phyloP scores from a whole-genome alignment of 1,139 yeast species.

The Zygosaccharomyces sapae region DNA sequence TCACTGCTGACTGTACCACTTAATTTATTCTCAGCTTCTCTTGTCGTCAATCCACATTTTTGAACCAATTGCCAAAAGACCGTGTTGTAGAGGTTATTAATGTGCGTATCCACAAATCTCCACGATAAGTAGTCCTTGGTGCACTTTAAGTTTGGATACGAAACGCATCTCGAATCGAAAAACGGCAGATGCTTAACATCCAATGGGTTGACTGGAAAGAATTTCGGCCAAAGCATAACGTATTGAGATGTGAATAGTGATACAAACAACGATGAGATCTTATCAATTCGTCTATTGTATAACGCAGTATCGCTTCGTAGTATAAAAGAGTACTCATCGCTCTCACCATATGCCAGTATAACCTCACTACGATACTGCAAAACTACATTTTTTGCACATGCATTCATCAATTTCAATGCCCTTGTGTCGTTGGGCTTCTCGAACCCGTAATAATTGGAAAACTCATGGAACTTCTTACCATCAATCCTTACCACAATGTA shows the following conservation, averaged over 20 bases:
- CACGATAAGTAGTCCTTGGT: constrained; percentile 83
- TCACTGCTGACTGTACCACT: constrained; percentile 73
- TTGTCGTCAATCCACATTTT: constrained; percentile 64
- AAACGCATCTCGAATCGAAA: constrained; percentile 87
- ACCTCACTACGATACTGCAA: constrained; percentile 60
- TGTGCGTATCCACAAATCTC: constrained; percentile 98
- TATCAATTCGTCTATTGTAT: constrained; percentile 76
- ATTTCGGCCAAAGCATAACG: constrained; percentile 58
- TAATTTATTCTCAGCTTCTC: constrained; percentile 70
- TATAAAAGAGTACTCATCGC: constrained; percentile 89
- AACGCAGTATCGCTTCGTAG: constrained; percentile 56
- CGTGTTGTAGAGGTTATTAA: constrained; percentile 89
- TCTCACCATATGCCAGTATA: constrained; percentile 83
- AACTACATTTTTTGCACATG: constrained; percentile 60
- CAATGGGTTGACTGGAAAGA: constrained; percentile 48
- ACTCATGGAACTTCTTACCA: constrained; percentile 90
- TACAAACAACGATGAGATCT: constrained; percentile 74
- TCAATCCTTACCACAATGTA: constrained; percentile 83
- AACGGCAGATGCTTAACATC: constrained; percentile 58
- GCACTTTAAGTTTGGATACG: constrained; percentile 61
- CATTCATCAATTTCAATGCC: constrained; percentile 78
- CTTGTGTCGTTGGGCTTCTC: constrained; percentile 79
- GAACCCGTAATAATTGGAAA: constrained; percentile 68
- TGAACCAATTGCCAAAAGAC: constrained; percentile 83
- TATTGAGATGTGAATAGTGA: constrained; percentile 79